A percentile compares a stretch with the other conserved stretches of the same genome.
phyloP scores from a whole-genome alignment of 495 filamentous ascomycete species.

The Cenococcum geophilum region DNA sequence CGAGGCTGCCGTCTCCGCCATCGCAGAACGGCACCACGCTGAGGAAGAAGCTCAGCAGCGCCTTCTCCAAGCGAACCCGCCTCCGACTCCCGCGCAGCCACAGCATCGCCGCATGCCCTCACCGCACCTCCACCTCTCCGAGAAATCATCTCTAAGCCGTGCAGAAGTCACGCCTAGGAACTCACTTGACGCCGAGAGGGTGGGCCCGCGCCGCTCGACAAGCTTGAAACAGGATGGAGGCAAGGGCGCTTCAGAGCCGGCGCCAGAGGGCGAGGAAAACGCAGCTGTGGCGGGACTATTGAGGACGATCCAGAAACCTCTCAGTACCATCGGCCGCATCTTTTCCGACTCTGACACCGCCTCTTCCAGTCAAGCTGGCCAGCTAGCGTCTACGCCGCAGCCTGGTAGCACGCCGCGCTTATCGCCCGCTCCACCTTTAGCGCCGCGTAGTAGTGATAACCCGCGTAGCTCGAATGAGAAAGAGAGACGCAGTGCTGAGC shows the following conservation, averaged over 20 bases:
- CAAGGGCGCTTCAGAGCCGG: slow-evolving; percentile 46
- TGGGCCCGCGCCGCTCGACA: slow-evolving; percentile 43
- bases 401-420: slow-evolving; percentile 53
- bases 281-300: slow-evolving; percentile 81
- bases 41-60: slow-evolving; percentile 30
- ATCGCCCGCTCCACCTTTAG: slow-evolving; percentile 47
- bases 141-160: slow-evolving; percentile 55
- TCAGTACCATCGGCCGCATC: slow-evolving; percentile 94
- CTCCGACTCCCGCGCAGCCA: slow-evolving; percentile 29
- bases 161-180: slow-evolving; percentile 50
- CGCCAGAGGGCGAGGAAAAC: slow-evolving; percentile 44
- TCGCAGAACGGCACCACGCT: slow-evolving; percentile 77
- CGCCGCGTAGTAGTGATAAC: slow-evolving; percentile 42
- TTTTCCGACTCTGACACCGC: slow-evolving; percentile 70
- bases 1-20: slow-evolving; percentile 91
- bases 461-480: slow-evolving; percentile 14
- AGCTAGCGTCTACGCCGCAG: slow-evolving; percentile 49
- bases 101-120: slow-evolving; percentile 29
- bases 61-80: slow-evolving; percentile 33
- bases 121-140: slow-evolving; percentile 43
- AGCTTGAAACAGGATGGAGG: slow-evolving; percentile 43
- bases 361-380: background rate
- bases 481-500: slow-evolving; percentile 20
- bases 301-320: slow-evolving; percentile 82
- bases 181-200: slow-evolving; percentile 53